Evolutionary conservation across 1,139 yeast genomes (phyloP), one percentile per base, ranked within the genome.

Genomic region (Yamadazyma membranifaciens): DNA sequence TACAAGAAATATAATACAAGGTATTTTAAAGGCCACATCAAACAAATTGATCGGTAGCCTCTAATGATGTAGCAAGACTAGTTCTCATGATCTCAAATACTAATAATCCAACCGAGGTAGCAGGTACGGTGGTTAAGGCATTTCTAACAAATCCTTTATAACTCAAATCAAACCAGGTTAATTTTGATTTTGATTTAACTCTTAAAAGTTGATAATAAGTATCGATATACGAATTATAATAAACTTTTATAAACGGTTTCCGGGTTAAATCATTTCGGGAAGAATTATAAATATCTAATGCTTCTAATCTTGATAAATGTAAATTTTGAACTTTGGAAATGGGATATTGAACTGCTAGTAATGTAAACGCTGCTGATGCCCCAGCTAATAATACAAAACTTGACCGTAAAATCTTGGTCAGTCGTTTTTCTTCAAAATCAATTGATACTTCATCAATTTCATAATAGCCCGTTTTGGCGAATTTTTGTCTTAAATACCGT

Each of bases 351-450:
- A 89, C 81, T 6, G 83, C 73, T 46, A 89, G 80, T 20, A 91
- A 65, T 0, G 89, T 72, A 28, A 83, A 69, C 0, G 97, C 92
- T 0, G 98, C 96, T 3, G 87, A 72, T 11, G 94, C 89, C 9
- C 98, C 98, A 0, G 95, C 96, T n/a, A 84, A 51, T 31, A 91
- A 71, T 4, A 88, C 78, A 58, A 87, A 87, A 1, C 85, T 63
- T 7, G 95, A 83, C 51, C 80, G 81, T 34, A 86, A 62, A 30
- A 81, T 69, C 46, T 67, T 71, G 1, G 75, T 67, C 69, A 69
- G 74, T 34, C 73, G 54, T 17, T 63, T 63, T 35, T 65, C 64
- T 41, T 72, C 78, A 17, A 66, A 50, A 33, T 55, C 51, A 10
- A 62, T 53, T 32, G 57, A 34, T 17, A 50, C 51, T 36, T 65